Base-by-base conservation (phyloP, 2,329 filamentous ascomycete genomes). In the Ophiocordyceps australis region DNA sequence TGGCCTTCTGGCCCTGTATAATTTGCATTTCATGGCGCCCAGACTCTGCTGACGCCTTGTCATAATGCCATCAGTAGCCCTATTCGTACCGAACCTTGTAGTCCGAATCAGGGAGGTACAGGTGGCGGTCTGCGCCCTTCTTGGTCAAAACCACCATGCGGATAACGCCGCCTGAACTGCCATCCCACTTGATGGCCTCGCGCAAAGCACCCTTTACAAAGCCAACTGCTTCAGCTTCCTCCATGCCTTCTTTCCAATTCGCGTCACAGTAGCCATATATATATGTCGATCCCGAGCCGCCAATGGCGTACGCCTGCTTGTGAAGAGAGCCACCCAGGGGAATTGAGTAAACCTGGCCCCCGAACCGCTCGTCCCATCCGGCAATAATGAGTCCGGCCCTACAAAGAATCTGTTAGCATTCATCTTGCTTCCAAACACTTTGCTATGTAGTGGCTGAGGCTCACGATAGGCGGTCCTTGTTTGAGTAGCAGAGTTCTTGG, bases 161-260 rank as follows among this genome's bases (percentile, higher is more conserved):
- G 45, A 98, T 98, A 32, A 98, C 89, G 58, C 89, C 89, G 38
- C 89, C 89, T 4, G 89, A 95, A 61, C 85, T 94, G 36, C 89
- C 89, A 49, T 98, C 89, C 89, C 89, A 98, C 59, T 93, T 93
- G 66, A 98, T 95, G 11, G 89, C 89, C 63, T 98, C 86, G 44
- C 71, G 62, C 46, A 98, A 60, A 17, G 89, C 75, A 24, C 74
- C 77, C 60, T 93, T 94, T 49, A 98, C 89, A 44, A 98, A 98
- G 21, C 74, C 55, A 36, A 98, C 74, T 1, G 89, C 89, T 34
- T 92, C 85, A 28, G 71, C 65, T 62, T 95, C 82, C 27, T 77
- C 81, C 85, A 98, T 95, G 37, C 72, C 72, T 55, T 95, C 89
- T 50, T 65, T 73, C 89, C 89, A 98, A 63, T 98, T 72, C 30